Percentiles rank a stretch among this genome's conserved stretches.
Evolutionary conservation across 2,329 filamentous ascomycete species (phyloP).

Genomic region (Eutypa lata): DNA sequence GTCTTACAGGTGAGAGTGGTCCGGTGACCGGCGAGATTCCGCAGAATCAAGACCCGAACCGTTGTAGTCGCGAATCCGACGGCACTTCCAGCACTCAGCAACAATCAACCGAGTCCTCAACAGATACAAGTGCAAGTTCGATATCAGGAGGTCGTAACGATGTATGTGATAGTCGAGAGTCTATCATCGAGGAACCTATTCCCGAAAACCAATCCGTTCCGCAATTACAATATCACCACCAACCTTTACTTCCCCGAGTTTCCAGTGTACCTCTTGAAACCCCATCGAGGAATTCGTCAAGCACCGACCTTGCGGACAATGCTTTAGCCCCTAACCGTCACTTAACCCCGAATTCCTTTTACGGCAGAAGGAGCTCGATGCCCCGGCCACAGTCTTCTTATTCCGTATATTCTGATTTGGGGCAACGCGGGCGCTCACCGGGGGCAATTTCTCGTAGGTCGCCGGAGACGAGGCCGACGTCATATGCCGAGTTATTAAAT

Average conservation of each 20-base stretch:
- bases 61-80: slow-evolving; percentile 53
- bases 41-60: slow-evolving; percentile 30
- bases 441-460: slow-evolving; percentile 50
- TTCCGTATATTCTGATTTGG: slow-evolving; percentile 69
- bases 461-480: slow-evolving; percentile 50
- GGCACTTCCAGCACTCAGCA: slow-evolving; percentile 48
- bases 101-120: slow-evolving; percentile 51
- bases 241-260: slow-evolving; percentile 40
- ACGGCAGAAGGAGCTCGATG: slow-evolving; percentile 54
- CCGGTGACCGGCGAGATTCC: slow-evolving; percentile 15
- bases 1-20: slow-evolving; percentile 12
- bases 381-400: slow-evolving; percentile 74
- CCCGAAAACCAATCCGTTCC: slow-evolving; percentile 46
- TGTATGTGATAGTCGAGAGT: slow-evolving; percentile 44
- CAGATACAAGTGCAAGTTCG: slow-evolving; percentile 55
- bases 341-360: slow-evolving; percentile 56
- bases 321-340: slow-evolving; percentile 55
- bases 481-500: slow-evolving; percentile 60
- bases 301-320: slow-evolving; percentile 50
- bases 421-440: slow-evolving; percentile 58
- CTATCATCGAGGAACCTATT: slow-evolving; percentile 43
- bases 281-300: slow-evolving; percentile 44
- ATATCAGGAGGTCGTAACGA: slow-evolving; percentile 48
- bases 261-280: slow-evolving; percentile 40
- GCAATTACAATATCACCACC: slow-evolving; percentile 61